Conservation (phyloP, 306 rosid genomes). For the Benincasa hispida region DNA sequence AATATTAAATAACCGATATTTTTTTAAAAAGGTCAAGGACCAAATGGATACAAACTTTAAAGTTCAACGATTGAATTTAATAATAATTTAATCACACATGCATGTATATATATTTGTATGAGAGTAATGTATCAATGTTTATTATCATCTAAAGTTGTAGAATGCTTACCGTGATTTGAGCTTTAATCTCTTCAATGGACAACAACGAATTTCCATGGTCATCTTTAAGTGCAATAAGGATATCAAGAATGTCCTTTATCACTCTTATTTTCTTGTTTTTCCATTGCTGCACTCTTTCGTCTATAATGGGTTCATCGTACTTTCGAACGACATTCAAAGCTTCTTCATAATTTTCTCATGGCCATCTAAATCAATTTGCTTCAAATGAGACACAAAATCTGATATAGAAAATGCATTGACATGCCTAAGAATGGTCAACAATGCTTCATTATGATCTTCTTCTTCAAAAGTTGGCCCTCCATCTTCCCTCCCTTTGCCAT, state of each 20-base stretch:
- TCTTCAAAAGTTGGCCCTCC: constrained; percentile 36
- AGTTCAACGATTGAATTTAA: too few species aligned
- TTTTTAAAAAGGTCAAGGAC: too few species aligned
- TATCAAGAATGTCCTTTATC: neutral
- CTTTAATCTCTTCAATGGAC: neutral
- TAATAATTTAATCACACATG: too few species aligned
- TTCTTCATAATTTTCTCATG: neutral
- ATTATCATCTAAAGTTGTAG: too few species aligned
- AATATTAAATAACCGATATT: too few species aligned
- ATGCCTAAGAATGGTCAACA: neutral
- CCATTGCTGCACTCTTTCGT: neutral
- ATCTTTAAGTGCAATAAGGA: neutral
- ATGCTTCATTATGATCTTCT: constrained; percentile 12
- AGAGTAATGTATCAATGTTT: too few species aligned
- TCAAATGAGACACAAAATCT: neutral
- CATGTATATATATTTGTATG: too few species aligned
- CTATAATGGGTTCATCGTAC: neutral
- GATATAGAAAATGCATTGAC: neutral
- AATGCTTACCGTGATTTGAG: neutral
- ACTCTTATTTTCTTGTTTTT: too few species aligned
- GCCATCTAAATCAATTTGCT: neutral
- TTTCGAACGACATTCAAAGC: neutral
- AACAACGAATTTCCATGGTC: neutral
- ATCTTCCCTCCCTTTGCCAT: constrained; percentile 16
- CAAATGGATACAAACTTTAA: too few species aligned